Percentiles rank a stretch among this genome's conserved stretches.
Evolutionary conservation across 2,329 filamentous ascomycete species (phyloP).

Genomic region (Trichoderma endophyticum): DNA sequence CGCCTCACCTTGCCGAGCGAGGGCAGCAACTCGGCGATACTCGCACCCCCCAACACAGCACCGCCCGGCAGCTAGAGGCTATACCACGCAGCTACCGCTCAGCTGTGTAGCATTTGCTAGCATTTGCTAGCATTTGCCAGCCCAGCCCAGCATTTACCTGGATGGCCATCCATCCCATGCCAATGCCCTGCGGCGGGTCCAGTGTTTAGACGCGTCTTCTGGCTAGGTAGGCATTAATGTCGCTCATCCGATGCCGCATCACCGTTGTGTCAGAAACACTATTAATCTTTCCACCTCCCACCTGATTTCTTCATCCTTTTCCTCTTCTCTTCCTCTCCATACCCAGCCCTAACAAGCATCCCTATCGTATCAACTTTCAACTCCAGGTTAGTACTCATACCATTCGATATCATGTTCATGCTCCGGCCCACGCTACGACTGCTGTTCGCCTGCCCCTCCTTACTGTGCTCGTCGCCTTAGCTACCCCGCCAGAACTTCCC

Average conservation of each 20-base stretch:
- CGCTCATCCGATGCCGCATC: conserved; percentile 21
- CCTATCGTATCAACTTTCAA: not conserved
- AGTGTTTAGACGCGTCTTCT: not conserved
- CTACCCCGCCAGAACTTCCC: conserved; percentile 16
- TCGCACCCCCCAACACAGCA: not conserved
- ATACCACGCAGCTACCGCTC: not conserved
- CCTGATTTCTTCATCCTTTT: conserved; percentile 3
- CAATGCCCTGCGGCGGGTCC: not conserved
- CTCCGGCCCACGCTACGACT: not conserved
- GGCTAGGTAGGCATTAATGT: not conserved
- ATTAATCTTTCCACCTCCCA: conserved; percentile 20
- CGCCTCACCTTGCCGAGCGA: not conserved
- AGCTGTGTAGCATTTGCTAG: not conserved
- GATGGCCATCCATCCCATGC: not conserved
- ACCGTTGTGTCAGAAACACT: conserved; percentile 11
- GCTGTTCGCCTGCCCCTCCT: not conserved
- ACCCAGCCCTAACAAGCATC: not conserved
- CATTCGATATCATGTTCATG: not conserved
- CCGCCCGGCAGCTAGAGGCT: not conserved
- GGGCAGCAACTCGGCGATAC: not conserved
- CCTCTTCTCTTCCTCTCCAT: conserved; percentile 11
- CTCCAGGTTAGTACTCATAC: not conserved
- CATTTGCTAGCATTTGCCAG: not conserved
- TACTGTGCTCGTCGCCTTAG: not conserved
- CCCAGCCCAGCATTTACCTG: not conserved